Evolutionary conservation across 164 flowering plant genomes (phyloP).

Genomic region (Magnolia sinica): DNA sequence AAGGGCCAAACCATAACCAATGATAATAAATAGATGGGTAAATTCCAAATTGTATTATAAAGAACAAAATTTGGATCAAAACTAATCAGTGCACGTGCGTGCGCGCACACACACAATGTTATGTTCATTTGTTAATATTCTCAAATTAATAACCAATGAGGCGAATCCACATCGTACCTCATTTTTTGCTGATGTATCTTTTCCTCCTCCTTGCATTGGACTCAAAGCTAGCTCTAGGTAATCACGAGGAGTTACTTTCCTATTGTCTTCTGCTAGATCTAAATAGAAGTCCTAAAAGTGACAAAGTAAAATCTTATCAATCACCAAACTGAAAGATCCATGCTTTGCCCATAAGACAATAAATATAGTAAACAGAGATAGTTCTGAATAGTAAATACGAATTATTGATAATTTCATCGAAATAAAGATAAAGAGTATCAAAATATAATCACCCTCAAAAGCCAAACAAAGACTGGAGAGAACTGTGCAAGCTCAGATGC

Average conservation of each 20-base stretch:
- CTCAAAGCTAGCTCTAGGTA: constrained; percentile 90
- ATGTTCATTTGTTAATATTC: too few relatives aligned
- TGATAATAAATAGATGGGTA: too few relatives aligned
- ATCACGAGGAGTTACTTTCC: constrained; percentile 96
- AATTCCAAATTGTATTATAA: too few relatives aligned
- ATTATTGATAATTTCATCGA: not conserved
- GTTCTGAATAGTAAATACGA: too few relatives aligned
- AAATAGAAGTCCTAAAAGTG: constrained; percentile 82
- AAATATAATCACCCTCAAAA: constrained; percentile 65
- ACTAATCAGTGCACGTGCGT: too few relatives aligned
- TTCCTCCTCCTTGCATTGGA: constrained; percentile 72
- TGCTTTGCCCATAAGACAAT: not conserved
- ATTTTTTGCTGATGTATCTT: constrained; percentile 77
- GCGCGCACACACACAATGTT: too few relatives aligned
- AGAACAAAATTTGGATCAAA: too few relatives aligned
- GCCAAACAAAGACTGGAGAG: constrained; percentile 99
- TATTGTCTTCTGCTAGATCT: constrained; percentile 79
- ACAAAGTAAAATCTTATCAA: constrained; percentile 3
- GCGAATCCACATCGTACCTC: constrained; percentile 49
- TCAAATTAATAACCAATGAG: not conserved
- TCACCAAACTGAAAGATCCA: not conserved
- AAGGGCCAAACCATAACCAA: too few relatives aligned
- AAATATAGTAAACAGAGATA: not conserved
- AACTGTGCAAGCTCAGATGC: constrained; percentile 95
- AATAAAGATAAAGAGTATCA: not conserved